phyloP scores from a whole-genome alignment of 169 alveolate genomes.

The Plasmodium yoelii region DNA sequence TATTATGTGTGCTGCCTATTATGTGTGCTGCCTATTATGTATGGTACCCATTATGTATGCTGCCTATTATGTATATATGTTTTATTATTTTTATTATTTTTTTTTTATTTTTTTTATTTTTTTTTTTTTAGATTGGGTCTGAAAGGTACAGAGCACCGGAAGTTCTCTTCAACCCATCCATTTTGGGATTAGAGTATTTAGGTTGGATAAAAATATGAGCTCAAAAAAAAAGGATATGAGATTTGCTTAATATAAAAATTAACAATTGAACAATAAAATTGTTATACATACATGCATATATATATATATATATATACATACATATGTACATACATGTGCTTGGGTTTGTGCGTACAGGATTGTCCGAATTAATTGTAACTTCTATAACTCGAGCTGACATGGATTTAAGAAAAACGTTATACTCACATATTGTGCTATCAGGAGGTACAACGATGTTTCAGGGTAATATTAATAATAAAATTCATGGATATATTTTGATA shows the following conservation, averaged over 20 bases:
- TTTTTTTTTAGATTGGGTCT: constrained; percentile 61
- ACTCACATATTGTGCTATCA: constrained; percentile 83
- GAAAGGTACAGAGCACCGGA: constrained; percentile 83
- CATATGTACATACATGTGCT: neutral
- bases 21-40: too few species aligned
- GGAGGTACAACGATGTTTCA: constrained; percentile 89
- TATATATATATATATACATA: too few species aligned
- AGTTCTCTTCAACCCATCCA: constrained; percentile 78
- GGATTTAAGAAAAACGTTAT: constrained; percentile 85
- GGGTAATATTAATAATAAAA: constrained; percentile 49
- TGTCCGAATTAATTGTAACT: constrained; percentile 78
- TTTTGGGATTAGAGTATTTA: constrained; percentile 68
- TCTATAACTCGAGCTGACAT: constrained; percentile 85
- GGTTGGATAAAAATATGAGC: constrained; percentile 32
- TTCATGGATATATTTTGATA: neutral
- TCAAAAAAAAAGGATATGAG: neutral
- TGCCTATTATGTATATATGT: too few species aligned
- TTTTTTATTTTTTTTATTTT: constrained; percentile 6
- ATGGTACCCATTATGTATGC: too few species aligned
- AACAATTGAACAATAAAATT: neutral
- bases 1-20: too few species aligned
- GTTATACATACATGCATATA: too few species aligned
- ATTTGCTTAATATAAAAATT: too few species aligned
- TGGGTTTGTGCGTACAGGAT: constrained; percentile 43
- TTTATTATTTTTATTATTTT: neutral